Base-by-base conservation (phyloP, 2,329 filamentous ascomycete genomes). In the Fusarium pseudoanthophilum region DNA sequence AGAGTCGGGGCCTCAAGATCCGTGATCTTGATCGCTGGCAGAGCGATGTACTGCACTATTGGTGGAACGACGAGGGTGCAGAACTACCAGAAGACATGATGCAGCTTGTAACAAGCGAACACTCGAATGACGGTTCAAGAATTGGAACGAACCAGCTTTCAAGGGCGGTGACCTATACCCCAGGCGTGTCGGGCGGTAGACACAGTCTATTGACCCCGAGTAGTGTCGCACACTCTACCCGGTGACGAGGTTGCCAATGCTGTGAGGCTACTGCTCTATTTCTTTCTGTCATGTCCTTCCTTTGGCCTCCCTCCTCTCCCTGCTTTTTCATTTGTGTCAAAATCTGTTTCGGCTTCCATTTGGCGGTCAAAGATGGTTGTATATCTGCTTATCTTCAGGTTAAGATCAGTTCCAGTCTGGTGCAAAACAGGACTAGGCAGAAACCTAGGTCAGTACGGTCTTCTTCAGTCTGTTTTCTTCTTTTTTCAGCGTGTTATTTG, bases 11-110 rank as follows among this genome's bases (percentile, higher is more conserved):
- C 15, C 73, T 83, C 16, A 76, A 77, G 37, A 82, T 84, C n/a
- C 75, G 77, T 10, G 80, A 84, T 45, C 59, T 71, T 36, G 74
- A 74, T 70, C 78, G 78, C 21, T 84, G 82, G 82, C 81, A 84
- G 69, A 78, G 72, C 40, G 82, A 84, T 58, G 82, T 83, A 16
- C 71, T 84, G 42, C 77, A 79, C 52, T 80, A 82, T 67, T 84
- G 82, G 82, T 83, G 80, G 80, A 73, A 74, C 14, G 82, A 80
- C 64, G 60, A 64, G 49, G 78, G 76, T 18, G 60, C 73, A 59
- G 66, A 65, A 40, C 30, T 75, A 14, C 49, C 74, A 34, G 69
- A 71, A 37, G 63, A 51, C 20, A 65, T 60, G 36, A 36, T 62
- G 40, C 63, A 60, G 30, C 66, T 60, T 21, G 65, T 72, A 55